phyloP scores from a whole-genome alignment of 768 basidiomycete species.

The Pilatotrama ljubarskyi region DNA sequence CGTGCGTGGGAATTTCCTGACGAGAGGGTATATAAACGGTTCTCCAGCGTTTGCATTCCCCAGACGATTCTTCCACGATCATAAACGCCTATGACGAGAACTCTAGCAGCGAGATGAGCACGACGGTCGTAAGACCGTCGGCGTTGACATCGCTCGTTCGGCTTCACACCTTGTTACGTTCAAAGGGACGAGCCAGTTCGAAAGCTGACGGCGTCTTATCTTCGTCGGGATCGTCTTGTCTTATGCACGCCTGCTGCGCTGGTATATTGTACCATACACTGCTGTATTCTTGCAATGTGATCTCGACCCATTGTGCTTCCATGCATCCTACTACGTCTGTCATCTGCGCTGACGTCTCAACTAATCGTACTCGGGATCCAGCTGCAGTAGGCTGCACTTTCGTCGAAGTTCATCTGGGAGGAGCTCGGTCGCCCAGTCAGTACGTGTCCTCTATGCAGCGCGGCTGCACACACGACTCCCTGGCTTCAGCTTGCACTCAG shows the following conservation, averaged over 20 bases:
- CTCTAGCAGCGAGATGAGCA: conserved; percentile 57
- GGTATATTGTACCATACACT: too few species aligned
- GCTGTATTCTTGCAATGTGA: too few species aligned
- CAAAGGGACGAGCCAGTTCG: conserved; percentile 57
- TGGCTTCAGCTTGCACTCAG: too few species aligned
- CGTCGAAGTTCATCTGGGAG: too few species aligned
- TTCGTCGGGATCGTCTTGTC: background rate
- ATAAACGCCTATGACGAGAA: conserved; percentile 48
- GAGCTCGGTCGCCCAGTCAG: too few species aligned
- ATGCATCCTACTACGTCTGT: too few species aligned
- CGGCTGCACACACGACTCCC: too few species aligned
- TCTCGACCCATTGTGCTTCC: too few species aligned
- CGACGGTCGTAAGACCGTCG: conserved; percentile 43
- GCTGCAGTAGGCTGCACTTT: too few species aligned
- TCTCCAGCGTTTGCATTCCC: background rate
- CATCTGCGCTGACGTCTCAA: too few species aligned
- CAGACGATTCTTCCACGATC: conserved; percentile 30
- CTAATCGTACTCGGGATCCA: too few species aligned
- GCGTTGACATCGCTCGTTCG: conserved; percentile 67
- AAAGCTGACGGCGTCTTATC: conserved; percentile 53
- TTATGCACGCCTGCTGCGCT: background rate
- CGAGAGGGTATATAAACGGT: background rate
- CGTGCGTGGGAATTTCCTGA: conserved; percentile 8
- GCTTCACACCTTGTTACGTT: conserved; percentile 59
- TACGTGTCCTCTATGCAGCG: too few species aligned